Conservation (phyloP, 345 rosid species). For the Crucihimalaya himalaica region DNA sequence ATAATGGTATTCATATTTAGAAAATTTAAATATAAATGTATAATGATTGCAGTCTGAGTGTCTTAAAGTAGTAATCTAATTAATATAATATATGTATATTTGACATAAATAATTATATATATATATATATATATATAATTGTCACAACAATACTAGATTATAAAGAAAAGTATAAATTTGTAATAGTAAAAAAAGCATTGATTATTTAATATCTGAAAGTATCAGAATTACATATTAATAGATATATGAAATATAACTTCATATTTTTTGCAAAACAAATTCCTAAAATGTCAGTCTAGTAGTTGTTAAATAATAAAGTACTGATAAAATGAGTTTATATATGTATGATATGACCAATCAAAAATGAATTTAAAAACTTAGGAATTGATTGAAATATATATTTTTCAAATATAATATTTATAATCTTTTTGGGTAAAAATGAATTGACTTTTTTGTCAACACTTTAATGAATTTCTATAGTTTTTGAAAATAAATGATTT, state of each 20-base stretch:
- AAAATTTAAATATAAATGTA: too few species aligned
- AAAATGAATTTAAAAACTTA: not conserved
- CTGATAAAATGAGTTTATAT: not conserved
- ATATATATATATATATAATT: not conserved
- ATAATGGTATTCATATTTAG: too few species aligned
- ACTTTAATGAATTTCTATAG: not conserved
- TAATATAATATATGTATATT: not conserved
- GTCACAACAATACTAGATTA: not conserved
- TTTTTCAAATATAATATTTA: not conserved
- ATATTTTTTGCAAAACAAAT: not conserved
- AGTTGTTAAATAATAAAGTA: not conserved
- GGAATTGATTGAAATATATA: not conserved
- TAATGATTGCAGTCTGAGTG: too few species aligned
- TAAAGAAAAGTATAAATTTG: not conserved
- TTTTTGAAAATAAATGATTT: not conserved
- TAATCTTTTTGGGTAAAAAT: not conserved
- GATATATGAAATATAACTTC: too few species aligned
- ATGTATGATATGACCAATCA: not conserved
- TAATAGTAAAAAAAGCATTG: too few species aligned
- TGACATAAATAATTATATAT: not conserved
- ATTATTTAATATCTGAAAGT: too few species aligned
- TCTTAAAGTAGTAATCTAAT: too few species aligned
- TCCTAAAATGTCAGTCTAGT: not conserved
- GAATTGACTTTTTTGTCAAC: not conserved
- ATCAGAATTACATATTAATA: too few species aligned